Percentiles rank a stretch among this genome's conserved stretches.
phyloP scores from a whole-genome alignment of 169 alveolate species.

The Babesia sp. region DNA sequence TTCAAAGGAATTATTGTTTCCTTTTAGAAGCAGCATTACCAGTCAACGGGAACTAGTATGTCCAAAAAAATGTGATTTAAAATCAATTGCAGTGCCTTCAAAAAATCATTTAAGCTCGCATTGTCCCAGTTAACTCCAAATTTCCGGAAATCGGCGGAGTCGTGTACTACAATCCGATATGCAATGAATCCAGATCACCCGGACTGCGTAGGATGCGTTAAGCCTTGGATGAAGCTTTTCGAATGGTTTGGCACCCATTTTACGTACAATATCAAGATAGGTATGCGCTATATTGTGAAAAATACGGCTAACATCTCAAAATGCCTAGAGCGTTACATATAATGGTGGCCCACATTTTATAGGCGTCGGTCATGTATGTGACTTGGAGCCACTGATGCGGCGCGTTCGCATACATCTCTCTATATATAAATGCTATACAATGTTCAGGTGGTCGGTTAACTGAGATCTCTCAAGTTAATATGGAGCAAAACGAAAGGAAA shows the following conservation, averaged over 20 bases:
- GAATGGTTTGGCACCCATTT: constrained; percentile 64
- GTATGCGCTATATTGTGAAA: constrained; percentile 22
- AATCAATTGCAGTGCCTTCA: constrained; percentile 48
- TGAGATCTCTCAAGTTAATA: constrained; percentile 23
- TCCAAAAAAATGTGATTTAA: neutral
- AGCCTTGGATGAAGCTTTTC: constrained; percentile 64
- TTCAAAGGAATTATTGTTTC: constrained; percentile 54
- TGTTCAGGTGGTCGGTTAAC: constrained; percentile 48
- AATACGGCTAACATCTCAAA: neutral
- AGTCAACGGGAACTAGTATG: constrained; percentile 36
- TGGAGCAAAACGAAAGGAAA: neutral
- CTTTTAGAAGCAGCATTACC: constrained; percentile 64
- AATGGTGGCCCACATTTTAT: no score
- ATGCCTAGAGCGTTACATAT: neutral
- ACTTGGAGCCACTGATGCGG: neutral
- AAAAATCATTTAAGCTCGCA: constrained; percentile 68
- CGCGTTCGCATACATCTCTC: neutral
- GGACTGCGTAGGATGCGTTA: constrained; percentile 37
- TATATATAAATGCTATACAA: neutral
- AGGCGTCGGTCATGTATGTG: no score
- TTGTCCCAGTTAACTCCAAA: constrained; percentile 36
- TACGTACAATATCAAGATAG: constrained; percentile 51
- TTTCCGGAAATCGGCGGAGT: constrained; percentile 58
- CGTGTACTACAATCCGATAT: constrained; percentile 53
- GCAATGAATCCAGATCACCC: constrained; percentile 43